phyloP scores from a whole-genome alignment of 257 asterid genomes.

The Phtheirospermum japonicum region DNA sequence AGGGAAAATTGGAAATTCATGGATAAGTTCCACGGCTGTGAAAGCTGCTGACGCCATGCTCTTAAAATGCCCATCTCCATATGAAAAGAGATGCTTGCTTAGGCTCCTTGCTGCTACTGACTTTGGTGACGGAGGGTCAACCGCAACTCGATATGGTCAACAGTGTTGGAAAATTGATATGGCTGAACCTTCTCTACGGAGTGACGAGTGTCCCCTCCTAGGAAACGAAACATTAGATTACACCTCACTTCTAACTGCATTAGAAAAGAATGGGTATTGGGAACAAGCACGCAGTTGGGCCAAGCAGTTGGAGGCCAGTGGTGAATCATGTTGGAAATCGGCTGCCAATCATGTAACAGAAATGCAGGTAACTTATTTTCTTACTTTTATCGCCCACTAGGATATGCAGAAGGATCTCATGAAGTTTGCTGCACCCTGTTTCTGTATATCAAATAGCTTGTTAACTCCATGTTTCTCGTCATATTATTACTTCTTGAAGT shows the following conservation, averaged over 20 bases:
- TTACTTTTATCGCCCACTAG: conserved; percentile 16
- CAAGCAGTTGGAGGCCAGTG: conserved; percentile 83
- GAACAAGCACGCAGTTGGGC: conserved; percentile 99
- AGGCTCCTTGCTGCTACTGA: conserved; percentile 87
- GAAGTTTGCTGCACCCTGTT: conserved; percentile 8
- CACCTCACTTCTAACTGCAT: conserved; percentile 73
- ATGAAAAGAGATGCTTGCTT: conserved; percentile 87
- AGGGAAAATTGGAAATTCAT: conserved; percentile 54
- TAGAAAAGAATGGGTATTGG: conserved; percentile 86
- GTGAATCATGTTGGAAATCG: conserved; percentile 80
- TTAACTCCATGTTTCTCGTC: conserved; percentile 7
- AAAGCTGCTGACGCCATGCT: conserved; percentile 96
- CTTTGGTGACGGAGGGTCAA: conserved; percentile 89
- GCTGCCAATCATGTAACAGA: conserved; percentile 88
- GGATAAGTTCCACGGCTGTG: conserved; percentile 73
- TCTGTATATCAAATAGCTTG: conserved; percentile 10
- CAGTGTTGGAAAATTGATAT: conserved; percentile 81
- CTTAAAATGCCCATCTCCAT: conserved; percentile 78
- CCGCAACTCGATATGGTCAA: conserved; percentile 64
- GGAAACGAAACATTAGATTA: conserved; percentile 84
- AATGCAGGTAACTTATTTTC: conserved; percentile 65
- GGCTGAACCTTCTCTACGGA: conserved; percentile 91
- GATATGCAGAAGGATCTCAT: conserved; percentile 21
- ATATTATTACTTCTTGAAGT: conserved; percentile 10
- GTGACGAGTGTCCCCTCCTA: conserved; percentile 75